Percentiles rank a stretch among this genome's conserved stretches.
These are phyloP conservation scores for Raphanus sativus DNA, from an alignment of 345 rosid species.

Conservation along the genomic window DNA sequence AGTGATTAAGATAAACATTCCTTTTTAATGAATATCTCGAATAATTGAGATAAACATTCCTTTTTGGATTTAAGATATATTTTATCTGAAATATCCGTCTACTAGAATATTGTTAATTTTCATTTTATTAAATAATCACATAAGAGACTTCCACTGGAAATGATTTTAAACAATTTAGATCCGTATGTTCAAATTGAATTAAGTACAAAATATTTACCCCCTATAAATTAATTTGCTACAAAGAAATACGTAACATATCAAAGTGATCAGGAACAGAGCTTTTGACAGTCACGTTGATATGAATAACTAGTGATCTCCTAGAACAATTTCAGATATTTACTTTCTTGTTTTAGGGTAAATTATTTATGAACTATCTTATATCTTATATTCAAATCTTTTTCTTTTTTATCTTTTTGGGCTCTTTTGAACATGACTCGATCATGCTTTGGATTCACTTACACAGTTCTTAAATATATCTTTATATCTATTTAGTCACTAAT, in stretches of 20 bases:
- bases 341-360: background rate
- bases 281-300: slow-evolving; percentile 7
- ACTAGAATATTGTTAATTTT: too few relatives aligned
- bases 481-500: background rate
- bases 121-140: too few relatives aligned
- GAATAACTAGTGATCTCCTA: background rate
- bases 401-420: too few relatives aligned
- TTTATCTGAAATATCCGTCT: too few relatives aligned
- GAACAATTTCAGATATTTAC: background rate
- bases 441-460: background rate
- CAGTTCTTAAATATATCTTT: background rate
- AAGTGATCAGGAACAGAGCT: slow-evolving; percentile 26
- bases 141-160: too few relatives aligned
- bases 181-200: too few relatives aligned
- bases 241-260: slow-evolving; percentile 17
- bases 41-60: too few relatives aligned
- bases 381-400: background rate
- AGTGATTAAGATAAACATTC: too few relatives aligned
- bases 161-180: too few relatives aligned
- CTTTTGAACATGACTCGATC: background rate
- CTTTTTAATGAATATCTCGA: too few relatives aligned
- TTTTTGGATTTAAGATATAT: too few relatives aligned
- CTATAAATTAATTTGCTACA: background rate
- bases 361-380: background rate
- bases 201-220: background rate